Evolutionary conservation across 192 early-diverging fungal species (phyloP).

Genomic region (Neocallimastix lanati): DNA sequence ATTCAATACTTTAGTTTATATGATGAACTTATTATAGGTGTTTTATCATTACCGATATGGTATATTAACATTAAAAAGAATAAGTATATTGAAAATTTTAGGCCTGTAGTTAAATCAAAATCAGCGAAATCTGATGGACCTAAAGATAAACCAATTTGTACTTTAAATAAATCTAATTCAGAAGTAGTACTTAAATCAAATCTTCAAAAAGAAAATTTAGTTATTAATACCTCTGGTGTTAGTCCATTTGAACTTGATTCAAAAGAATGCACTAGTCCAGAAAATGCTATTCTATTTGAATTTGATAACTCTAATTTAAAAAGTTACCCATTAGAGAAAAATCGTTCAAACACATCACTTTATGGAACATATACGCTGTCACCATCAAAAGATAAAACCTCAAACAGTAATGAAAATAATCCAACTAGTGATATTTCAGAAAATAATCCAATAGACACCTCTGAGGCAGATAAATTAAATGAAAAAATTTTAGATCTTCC

Average conservation of each 20-base stretch:
- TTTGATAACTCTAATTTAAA: background rate
- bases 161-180: background rate
- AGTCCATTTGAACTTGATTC: background rate
- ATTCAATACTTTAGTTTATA: background rate
- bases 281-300: background rate
- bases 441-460: too few species aligned
- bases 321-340: background rate
- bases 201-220: too few species aligned
- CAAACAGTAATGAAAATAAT: too few species aligned
- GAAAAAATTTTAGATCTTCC: too few species aligned
- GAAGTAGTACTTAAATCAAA: too few species aligned
- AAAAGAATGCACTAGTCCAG: background rate
- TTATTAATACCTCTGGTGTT: too few species aligned
- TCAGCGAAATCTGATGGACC: background rate
- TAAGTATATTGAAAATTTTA: background rate
- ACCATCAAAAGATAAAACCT: too few species aligned
- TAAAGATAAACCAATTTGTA: background rate
- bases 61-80: background rate
- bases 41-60: background rate
- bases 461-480: too few species aligned
- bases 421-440: too few species aligned
- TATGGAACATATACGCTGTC: too few species aligned
- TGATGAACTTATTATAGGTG: background rate
- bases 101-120: background rate
- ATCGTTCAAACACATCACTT: background rate